These are phyloP conservation scores for Cylindrodendrum hubeiense DNA, from an alignment of 2,329 filamentous ascomycete genomes.

Conservation along the genomic window DNA sequence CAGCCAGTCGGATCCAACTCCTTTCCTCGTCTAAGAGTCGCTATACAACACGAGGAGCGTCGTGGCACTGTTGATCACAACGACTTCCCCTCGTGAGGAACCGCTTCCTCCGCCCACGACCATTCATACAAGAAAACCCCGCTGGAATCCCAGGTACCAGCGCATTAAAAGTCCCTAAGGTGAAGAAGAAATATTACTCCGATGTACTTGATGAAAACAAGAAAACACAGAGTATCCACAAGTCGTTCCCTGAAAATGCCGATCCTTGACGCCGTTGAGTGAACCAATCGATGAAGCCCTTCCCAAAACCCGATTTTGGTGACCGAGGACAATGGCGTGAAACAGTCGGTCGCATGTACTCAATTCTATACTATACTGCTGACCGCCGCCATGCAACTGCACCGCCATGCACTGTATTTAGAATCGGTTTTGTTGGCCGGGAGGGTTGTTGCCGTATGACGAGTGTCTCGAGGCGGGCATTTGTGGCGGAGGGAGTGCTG, in stretches of 20 bases:
- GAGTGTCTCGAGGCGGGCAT: slow-evolving; percentile 48
- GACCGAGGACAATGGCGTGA: slow-evolving; percentile 24
- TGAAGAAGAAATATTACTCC: slow-evolving; percentile 30
- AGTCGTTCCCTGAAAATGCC: slow-evolving; percentile 35
- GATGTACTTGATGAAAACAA: slow-evolving; percentile 30
- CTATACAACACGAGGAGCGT: slow-evolving; percentile 22
- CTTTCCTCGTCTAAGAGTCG: slow-evolving; percentile 15
- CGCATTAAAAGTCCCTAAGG: slow-evolving; percentile 32
- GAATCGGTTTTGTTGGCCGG: slow-evolving; percentile 42
- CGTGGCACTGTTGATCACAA: slow-evolving; percentile 7
- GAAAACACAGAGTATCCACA: slow-evolving; percentile 30
- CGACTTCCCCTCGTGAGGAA: neutral
- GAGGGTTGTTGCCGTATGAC: slow-evolving; percentile 38
- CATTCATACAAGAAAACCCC: slow-evolving; percentile 25
- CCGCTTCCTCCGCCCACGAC: slow-evolving; percentile 8
- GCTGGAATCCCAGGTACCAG: slow-evolving; percentile 27
- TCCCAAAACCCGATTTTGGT: slow-evolving; percentile 29
- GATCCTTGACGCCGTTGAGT: slow-evolving; percentile 41
- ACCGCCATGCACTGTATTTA: too few relatives aligned
- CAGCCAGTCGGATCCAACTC: slow-evolving; percentile 15
- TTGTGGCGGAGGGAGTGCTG: slow-evolving; percentile 60
- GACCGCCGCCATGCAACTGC: slow-evolving; percentile 5
- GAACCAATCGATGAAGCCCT: slow-evolving; percentile 31
- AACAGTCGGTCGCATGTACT: slow-evolving; percentile 31
- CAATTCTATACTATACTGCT: too few relatives aligned